A percentile compares a stretch with the other conserved stretches of the same genome.
phyloP scores from a whole-genome alignment of 441 rosid genomes.

The Erysimum pusillum region DNA sequence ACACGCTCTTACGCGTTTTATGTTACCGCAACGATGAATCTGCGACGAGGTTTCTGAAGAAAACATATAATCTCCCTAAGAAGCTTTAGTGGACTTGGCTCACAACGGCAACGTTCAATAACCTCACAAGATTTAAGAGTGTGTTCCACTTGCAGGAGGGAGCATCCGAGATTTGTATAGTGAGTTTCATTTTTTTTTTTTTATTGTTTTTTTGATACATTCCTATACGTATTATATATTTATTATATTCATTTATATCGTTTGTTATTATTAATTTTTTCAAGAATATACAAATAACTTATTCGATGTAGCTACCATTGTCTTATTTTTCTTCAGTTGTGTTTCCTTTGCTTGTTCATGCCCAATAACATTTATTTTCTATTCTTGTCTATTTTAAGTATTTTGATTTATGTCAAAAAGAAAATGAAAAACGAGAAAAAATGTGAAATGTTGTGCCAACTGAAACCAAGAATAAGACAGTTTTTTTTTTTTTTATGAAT shows the following conservation, averaged over 20 bases:
- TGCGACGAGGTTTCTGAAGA: constrained; percentile 86
- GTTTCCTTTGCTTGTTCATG: not conserved
- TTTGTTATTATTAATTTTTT: constrained; percentile 39
- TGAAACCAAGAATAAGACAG: too few relatives aligned
- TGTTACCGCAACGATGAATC: constrained; percentile 90
- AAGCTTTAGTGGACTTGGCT: constrained; percentile 56
- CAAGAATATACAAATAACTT: constrained; percentile 23
- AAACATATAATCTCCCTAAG: constrained; percentile 88
- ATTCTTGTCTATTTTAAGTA: not conserved
- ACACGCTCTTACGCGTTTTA: constrained; percentile 83
- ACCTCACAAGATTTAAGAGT: constrained; percentile 38
- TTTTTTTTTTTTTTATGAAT: too few relatives aligned
- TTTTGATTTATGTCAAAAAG: not conserved
- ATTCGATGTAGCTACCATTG: constrained; percentile 30
- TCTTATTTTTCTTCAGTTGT: not conserved
- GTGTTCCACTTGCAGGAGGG: constrained; percentile 32
- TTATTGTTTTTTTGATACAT: constrained; percentile 18
- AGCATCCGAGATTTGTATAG: constrained; percentile 48
- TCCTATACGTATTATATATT: constrained; percentile 18
- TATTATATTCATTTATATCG: constrained; percentile 40
- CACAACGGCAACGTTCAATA: constrained; percentile 18
- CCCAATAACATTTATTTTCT: not conserved
- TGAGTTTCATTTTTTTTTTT: constrained; percentile 39
- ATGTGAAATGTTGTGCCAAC: not conserved
- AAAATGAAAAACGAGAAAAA: not conserved